Percentiles rank a stretch among this genome's conserved stretches.
Conservation (phyloP, 805 yeast species). For the Starmerella riodocensis region DNA sequence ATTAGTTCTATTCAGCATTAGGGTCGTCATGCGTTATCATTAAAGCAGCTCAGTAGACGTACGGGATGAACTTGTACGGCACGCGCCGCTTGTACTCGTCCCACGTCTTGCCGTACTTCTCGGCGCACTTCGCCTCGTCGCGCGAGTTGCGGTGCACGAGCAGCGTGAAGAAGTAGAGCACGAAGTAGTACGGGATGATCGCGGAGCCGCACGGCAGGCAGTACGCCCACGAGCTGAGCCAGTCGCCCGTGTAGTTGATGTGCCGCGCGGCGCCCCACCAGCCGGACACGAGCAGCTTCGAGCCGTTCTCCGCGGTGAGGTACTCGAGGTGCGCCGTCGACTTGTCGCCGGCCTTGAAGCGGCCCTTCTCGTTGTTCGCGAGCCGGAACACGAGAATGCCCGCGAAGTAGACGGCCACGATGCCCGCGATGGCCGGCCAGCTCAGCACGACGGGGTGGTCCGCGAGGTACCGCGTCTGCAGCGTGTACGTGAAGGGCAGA, state of each 20-base stretch:
- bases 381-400: conserved; percentile 79
- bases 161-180: conserved; percentile 66
- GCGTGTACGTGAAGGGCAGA: conserved; percentile 81
- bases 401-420: conserved; percentile 37
- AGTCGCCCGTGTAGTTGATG: conserved; percentile 89
- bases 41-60: conserved; percentile 64
- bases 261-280: conserved; percentile 96
- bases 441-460: conserved; percentile 49
- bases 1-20: no score
- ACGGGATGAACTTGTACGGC: conserved; percentile 85
- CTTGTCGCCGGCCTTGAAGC: conserved; percentile 67
- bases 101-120: conserved; percentile 82
- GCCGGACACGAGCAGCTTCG: conserved; percentile 71
- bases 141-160: conserved; percentile 78
- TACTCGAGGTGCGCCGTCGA: conserved; percentile 46
- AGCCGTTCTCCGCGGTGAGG: conserved; percentile 62
- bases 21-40: no score
- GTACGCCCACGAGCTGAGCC: conserved; percentile 86
- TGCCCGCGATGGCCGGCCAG: conserved; percentile 26
- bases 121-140: conserved; percentile 82
- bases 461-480: conserved; percentile 74
- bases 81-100: conserved; percentile 63
- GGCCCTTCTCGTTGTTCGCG: conserved; percentile 72
- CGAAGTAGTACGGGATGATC: conserved; percentile 79
- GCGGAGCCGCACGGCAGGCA: conserved; percentile 76